phyloP scores from a whole-genome alignment of 345 rosid species.

The Dimocarpus longan region DNA sequence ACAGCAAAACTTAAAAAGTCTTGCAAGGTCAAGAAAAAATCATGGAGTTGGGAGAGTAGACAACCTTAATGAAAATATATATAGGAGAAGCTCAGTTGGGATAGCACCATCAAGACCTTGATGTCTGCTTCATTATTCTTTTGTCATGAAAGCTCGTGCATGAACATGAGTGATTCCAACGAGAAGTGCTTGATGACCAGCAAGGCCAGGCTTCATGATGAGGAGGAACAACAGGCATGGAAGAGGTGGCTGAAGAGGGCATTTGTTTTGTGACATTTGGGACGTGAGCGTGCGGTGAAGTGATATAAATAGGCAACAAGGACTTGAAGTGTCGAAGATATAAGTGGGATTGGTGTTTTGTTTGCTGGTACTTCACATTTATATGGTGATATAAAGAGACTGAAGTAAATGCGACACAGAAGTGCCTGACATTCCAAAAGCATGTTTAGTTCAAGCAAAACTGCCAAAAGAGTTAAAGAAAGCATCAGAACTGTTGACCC shows the following conservation, averaged over 20 bases:
- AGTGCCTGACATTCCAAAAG: slow-evolving; percentile 40
- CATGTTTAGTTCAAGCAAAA: slow-evolving; percentile 16
- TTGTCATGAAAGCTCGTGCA: not conserved
- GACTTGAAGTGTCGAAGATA: slow-evolving; percentile 11
- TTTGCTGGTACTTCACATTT: not conserved
- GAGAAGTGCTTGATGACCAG: not conserved
- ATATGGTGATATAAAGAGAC: slow-evolving; percentile 16
- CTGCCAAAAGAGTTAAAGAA: slow-evolving; percentile 20
- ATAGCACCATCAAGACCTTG: slow-evolving; percentile 40
- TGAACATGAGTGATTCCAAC: slow-evolving; percentile 20
- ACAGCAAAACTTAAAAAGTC: slow-evolving; percentile 25
- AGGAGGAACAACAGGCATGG: slow-evolving; percentile 6
- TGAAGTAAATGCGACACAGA: slow-evolving; percentile 26
- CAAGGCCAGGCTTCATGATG: not conserved
- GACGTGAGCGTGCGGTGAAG: slow-evolving; percentile 11
- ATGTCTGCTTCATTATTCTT: not conserved
- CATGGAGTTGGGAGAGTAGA: not conserved
- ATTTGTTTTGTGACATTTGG: not conserved
- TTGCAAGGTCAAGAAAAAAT: slow-evolving; percentile 81
- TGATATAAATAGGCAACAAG: slow-evolving; percentile 14
- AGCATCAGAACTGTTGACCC: slow-evolving; percentile 17
- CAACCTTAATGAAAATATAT: not conserved
- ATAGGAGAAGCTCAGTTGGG: slow-evolving; percentile 55
- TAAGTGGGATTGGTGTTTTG: not conserved
- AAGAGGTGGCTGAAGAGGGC: not conserved